A percentile compares a stretch with the other conserved stretches of the same genome.
Conservation (phyloP, 495 filamentous ascomycete genomes). For the Xylaria intraflava region DNA sequence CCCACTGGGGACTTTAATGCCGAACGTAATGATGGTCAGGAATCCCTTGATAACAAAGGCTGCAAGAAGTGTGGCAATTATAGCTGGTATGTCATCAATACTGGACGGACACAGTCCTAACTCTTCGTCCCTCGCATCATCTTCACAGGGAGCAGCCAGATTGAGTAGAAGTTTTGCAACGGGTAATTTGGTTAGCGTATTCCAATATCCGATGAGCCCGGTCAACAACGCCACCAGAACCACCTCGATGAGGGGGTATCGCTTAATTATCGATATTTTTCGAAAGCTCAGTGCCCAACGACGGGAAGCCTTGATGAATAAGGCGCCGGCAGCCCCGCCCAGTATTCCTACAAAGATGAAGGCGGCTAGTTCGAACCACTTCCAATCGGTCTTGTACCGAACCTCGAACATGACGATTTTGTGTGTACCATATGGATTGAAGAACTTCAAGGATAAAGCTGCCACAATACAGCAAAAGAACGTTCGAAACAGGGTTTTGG, state of each 20-base stretch:
- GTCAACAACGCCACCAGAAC: slow-evolving; percentile 80
- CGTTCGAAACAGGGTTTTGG: slow-evolving; percentile 96
- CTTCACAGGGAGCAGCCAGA: slow-evolving; percentile 74
- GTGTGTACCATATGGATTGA: slow-evolving; percentile 91
- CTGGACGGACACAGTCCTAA: slow-evolving; percentile 69
- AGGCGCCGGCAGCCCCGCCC: slow-evolving; percentile 75
- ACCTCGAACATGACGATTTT: slow-evolving; percentile 97
- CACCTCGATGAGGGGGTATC: slow-evolving; percentile 80
- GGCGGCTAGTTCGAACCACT: slow-evolving; percentile 78
- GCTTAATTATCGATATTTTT: slow-evolving; percentile 71
- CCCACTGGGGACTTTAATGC: slow-evolving; percentile 90
- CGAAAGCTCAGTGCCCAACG: slow-evolving; percentile 87
- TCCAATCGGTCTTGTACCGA: slow-evolving; percentile 87
- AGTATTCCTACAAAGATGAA: slow-evolving; percentile 82
- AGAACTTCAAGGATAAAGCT: slow-evolving; percentile 81
- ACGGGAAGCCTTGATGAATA: slow-evolving; percentile 94
- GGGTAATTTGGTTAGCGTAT: slow-evolving; percentile 77
- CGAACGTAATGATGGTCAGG: slow-evolving; percentile 83
- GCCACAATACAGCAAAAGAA: slow-evolving; percentile 98
- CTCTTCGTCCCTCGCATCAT: slow-evolving; percentile 45
- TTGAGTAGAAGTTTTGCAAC: slow-evolving; percentile 89
- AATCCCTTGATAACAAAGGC: slow-evolving; percentile 88
- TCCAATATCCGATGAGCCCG: slow-evolving; percentile 86
- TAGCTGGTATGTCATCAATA: slow-evolving; percentile 64
- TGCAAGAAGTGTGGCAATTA: slow-evolving; percentile 60